A percentile compares a stretch with the other conserved stretches of the same genome.
Conservation (phyloP, 1,284 basidiomycete species). For the Moesziomyces globuligerus region DNA sequence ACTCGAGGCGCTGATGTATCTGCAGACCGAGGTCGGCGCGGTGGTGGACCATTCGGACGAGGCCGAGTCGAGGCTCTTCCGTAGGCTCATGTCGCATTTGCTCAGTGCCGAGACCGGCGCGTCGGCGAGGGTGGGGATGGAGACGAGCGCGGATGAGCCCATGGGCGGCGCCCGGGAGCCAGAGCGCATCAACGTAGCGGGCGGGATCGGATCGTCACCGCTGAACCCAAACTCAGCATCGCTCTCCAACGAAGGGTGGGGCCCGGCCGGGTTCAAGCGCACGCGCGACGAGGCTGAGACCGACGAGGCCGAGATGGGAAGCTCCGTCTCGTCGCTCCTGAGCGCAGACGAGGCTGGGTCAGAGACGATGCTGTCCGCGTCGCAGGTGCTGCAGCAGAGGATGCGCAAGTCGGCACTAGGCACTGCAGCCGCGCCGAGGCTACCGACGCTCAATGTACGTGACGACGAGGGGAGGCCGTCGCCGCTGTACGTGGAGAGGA, state of each 20-base stretch:
- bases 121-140: conserved; percentile 1
- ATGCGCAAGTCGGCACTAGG: conserved; percentile 9
- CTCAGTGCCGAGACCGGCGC: conserved; percentile 28
- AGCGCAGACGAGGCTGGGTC: conserved; percentile 33
- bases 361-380: conserved; percentile 46
- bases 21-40: conserved; percentile 65
- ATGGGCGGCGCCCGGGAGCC: conserved; percentile 5
- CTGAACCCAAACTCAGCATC: conserved; percentile 17
- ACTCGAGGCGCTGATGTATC: conserved; percentile 65
- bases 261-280: conserved; percentile 30
- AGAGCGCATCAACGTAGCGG: neutral
- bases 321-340: conserved; percentile 40
- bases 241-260: conserved; percentile 11
- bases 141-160: conserved; percentile 12
- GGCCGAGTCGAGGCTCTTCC: conserved; percentile 61
- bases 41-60: conserved; percentile 66
- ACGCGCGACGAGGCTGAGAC: conserved; percentile 36
- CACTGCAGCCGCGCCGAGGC: neutral
- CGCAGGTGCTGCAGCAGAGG: conserved; percentile 32
- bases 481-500: conserved; percentile 50
- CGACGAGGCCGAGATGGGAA: conserved; percentile 42
- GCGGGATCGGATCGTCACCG: conserved; percentile 28
- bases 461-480: conserved; percentile 34
- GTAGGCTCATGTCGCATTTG: conserved; percentile 65
- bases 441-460: conserved; percentile 17